Base-by-base conservation (phyloP, 2,329 filamentous ascomycete genomes). In the Incumbomyces lentus region DNA sequence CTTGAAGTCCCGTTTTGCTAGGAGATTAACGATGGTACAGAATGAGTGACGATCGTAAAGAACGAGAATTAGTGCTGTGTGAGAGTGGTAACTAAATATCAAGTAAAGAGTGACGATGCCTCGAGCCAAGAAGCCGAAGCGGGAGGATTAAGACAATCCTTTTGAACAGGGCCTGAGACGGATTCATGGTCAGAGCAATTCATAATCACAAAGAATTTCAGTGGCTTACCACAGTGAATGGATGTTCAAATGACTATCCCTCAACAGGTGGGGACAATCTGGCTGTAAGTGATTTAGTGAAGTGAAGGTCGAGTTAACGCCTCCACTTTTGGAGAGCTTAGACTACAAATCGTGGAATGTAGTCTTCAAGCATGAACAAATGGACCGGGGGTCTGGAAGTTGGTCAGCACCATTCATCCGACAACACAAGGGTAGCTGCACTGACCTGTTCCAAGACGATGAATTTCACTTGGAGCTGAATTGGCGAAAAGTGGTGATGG, bases 221-320 rank as follows among this genome's bases (percentile, higher is more conserved):
- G 19, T 44, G 33, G 17, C 40, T 38, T 33, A 48, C 30, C 34
- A 30, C 35, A 44, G 49, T 34, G 26, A 39, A 40, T 48, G 38
- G 49, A 48, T 51, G 40, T 30, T 52, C 42, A 52, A 51, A 46
- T 50, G 50, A 49, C 49, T 44, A 44, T 44, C 32, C 41, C 48
- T 49, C 46, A 44, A 47, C 42, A 51, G 36, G 48, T 42, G 38
- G 35, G 35, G 41, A 44, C 19, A 46, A 48, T 48, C 49, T 50
- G 42, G 49, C 44, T 44, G n/a, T 22, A 38, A 48, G 43, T 26
- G 31, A n/a, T 34, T 31, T 60, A 57, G 59, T 55, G 55, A 62
- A 60, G 60, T 62, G 60, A 66, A 69, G 64, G 49, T 67, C 67
- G 66, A 69, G 62, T 64, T 55, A 69, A 69, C 66, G 66, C 64